Base-by-base conservation (phyloP, 2,329 filamentous ascomycete species). In the Scedosporium apiospermum region DNA sequence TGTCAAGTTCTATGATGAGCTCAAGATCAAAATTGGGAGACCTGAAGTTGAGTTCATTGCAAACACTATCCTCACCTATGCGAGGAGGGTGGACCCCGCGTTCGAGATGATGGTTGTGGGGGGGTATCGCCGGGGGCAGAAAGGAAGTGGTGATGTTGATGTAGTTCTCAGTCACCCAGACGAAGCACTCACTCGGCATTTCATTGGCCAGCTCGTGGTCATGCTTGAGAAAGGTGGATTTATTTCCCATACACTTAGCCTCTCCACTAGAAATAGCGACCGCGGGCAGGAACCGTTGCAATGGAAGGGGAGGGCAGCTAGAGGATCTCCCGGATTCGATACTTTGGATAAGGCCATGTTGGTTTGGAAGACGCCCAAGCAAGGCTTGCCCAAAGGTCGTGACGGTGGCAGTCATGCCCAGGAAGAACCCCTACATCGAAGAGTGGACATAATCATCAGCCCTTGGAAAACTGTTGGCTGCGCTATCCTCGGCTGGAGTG, bases 391-490 rank as follows among this genome's bases (percentile, higher is more conserved):
- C 71, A 51, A 23, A n/a, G 66, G 72, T 41, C 64, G 44, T 18
- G 21, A 18, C 68, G 1, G 58, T 14, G 41, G 64, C 2, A n/a
- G 41, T 16, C 55, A 58, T 14, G 59, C 42, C 23, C 64, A 21
- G 57, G 63, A 21, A 61, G 64, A 61, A 30, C 59, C 63, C n/a
- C 81, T 83, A 0, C 93, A 96, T 71, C 85, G 92, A 21, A 82
- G 93, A 57, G 93, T 98, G 1, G 93, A 98, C 71, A 96, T 98
- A 63, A 93, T 98, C 67, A 80, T 98, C 65, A 87, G 86, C 23
- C 91, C 93, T 0, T 97, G 93, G 90, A 88, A 87, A 63, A 96
- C 91, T 0, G 86, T 90, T 0, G 93, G 95, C 0, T 97, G 92
- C 68, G 93, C 93, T 0, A 82, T 98, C 3, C 76, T 93, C 18